Evolutionary conservation across 208 protist species (phyloP).

Genomic region (Giardia muris): DNA sequence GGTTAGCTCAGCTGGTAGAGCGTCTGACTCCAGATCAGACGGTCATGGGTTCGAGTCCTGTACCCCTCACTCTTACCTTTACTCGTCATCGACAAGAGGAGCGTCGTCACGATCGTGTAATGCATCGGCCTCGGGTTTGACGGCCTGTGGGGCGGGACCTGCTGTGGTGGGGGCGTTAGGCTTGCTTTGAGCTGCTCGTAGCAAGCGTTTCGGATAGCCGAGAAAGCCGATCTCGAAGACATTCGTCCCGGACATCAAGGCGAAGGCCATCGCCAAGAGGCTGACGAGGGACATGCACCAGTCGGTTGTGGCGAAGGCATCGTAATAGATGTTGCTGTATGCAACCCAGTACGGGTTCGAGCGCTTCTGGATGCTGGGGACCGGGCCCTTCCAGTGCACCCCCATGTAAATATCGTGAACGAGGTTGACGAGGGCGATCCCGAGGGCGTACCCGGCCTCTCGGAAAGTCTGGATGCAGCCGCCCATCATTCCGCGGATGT

Average conservation of each 20-base stretch:
- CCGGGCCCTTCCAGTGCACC: neutral
- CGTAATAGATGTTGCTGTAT: constrained; percentile 8
- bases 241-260: neutral
- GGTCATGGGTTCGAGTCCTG: constrained; percentile 79
- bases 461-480: constrained; percentile 16
- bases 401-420: constrained; percentile 3
- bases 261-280: neutral
- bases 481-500: constrained; percentile 16
- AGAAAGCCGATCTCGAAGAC: neutral
- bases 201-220: constrained; percentile 4
- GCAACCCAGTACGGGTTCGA: neutral
- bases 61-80: too few species aligned
- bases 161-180: too few species aligned
- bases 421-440: constrained; percentile 11
- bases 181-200: too few species aligned
- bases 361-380: neutral
- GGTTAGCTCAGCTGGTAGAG: constrained; percentile 86
- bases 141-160: too few species aligned
- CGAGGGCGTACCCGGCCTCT: constrained; percentile 6
- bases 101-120: too few species aligned
- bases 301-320: neutral
- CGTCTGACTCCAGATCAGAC: constrained; percentile 81
- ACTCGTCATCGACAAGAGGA: too few species aligned
- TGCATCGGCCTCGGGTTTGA: too few species aligned
- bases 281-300: neutral